Evolutionary conservation across 345 rosid genomes (phyloP), one percentile per base, ranked within the genome.

Genomic region (Eucalyptus sp.): DNA sequence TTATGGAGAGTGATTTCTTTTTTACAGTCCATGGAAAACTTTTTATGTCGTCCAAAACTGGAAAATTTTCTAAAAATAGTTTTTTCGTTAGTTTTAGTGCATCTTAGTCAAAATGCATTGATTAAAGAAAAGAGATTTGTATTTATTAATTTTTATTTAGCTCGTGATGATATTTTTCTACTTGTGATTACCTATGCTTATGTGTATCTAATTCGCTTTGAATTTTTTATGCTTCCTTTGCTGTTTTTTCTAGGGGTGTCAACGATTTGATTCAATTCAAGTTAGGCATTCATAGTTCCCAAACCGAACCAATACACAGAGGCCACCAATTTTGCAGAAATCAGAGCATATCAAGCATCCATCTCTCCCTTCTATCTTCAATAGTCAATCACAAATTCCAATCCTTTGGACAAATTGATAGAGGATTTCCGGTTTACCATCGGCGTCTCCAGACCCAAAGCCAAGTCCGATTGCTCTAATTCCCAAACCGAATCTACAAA

Each of bases 201-300:
- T 29, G 6, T 29, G 6, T 62, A 62, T 6, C 7, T 52, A 52
- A 18, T 10, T 3, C 10, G 4, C 24, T 52, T 52, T 52, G 24
- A 18, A 18, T 52, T 18, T 52, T 52, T 18, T 7, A 7, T 52
- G 24, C 31, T 16, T 66, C 3, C 7, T 66, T 31, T 16, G 12
- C 31, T 31, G 22, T 16, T 66, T 66, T 17, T n/a, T 66, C 3
- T 66, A n/a, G 3, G 64, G 4, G 2, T 7, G 10, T 52, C 8
- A 18, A 52, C 10, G 2, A 52, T 52, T 52, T 0, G 1, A 52
- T 52, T 52, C 1, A 0, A 52, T 52, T 52, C 0, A 10, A 52
- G 58, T 20, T 52, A 10, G 0, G 2, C 58, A 52, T 52, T 52
- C 58, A 52, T 2, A 4, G 4, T 18, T 52, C 58, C 24, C 0